A percentile compares a stretch with the other conserved stretches of the same genome.
These are phyloP conservation scores for Hygrophoropsis aurantiaca DNA, from an alignment of 768 basidiomycete species.

Conservation along the genomic window DNA sequence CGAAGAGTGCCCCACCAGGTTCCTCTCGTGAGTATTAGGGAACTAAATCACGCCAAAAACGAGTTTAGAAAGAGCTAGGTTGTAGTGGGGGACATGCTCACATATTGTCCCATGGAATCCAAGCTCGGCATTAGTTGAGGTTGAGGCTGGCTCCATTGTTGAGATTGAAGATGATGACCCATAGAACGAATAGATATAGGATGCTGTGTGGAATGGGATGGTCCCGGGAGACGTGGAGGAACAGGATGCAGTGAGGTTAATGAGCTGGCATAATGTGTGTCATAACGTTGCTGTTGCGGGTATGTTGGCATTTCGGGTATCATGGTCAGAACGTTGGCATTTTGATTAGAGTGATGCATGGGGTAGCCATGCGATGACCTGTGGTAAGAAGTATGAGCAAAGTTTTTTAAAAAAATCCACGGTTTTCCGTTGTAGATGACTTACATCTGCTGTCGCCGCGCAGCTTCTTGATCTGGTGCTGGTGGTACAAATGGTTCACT, in stretches of 20 bases:
- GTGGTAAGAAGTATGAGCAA: slow-evolving; percentile 23
- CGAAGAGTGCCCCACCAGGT: slow-evolving; percentile 45
- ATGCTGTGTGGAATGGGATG: slow-evolving; percentile 26
- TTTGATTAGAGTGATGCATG: slow-evolving; percentile 38
- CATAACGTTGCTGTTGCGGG: slow-evolving; percentile 51
- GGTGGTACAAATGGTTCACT: slow-evolving; percentile 49
- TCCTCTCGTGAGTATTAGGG: slow-evolving; percentile 45
- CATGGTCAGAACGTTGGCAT: slow-evolving; percentile 48
- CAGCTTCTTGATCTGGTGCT: slow-evolving; percentile 41
- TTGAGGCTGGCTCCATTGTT: slow-evolving; percentile 56
- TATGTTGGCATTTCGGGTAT: slow-evolving; percentile 61
- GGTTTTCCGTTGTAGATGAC: slow-evolving; percentile 26
- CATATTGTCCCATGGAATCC: slow-evolving; percentile 64
- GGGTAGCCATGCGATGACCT: slow-evolving; percentile 48
- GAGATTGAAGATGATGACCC: slow-evolving; percentile 41
- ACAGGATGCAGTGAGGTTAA: slow-evolving; percentile 25
- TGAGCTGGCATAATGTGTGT: slow-evolving; percentile 44
- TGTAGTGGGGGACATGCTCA: no score
- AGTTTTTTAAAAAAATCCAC: slow-evolving; percentile 1
- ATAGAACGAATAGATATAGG: slow-evolving; percentile 49
- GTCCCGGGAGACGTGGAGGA: slow-evolving; percentile 39
- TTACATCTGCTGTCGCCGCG: slow-evolving; percentile 50
- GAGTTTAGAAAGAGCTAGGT: no score
- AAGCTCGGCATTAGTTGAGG: slow-evolving; percentile 42
- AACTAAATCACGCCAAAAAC: no score